Base-by-base conservation (phyloP, 139 green algal genomes). In the Coelastrella sp. region DNA sequence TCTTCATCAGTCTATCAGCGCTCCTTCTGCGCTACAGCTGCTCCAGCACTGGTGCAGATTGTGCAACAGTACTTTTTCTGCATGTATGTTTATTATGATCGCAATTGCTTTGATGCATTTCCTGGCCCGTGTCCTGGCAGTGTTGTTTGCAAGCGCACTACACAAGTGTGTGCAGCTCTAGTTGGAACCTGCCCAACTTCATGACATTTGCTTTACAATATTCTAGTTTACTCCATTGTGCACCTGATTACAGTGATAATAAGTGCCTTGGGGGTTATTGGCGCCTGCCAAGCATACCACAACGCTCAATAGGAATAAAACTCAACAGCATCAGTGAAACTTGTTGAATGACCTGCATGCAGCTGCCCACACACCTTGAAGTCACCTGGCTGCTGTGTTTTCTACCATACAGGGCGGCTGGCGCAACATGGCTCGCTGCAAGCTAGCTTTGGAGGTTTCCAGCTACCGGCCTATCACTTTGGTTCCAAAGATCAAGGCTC, bases 321-420 rank as follows among this genome's bases (percentile, higher is more conserved):
- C 14, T 4, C 65, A 15, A 22, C 15, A 4, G 15, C 14, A 15
- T 73, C 14, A 73, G 1, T 15, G 1, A 1, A 73, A 17, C 14
- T 73, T 15, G 15, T 17, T 17, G 65, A 6, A 15, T 3, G 65
- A 15, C 65, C 15, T 15, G 65, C 65, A 82, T 17, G 4, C 75
- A 82, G 75, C 25, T 1, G 1, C 24, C 24, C 24, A 57, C 75
- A 60, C 56, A 75, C 49, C 15, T 4, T 76, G 19, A 57, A 7
- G 4, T 6, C 25, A 6, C 61, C 25, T 74, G n/a, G 35, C 8
- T 82, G 78, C 61, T 61, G 49, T 49, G n/a, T n/a, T 25, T 68
- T 56, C 19, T 65, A 14, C 0, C 24, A 22, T 73, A 56, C 80
- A 93, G 92, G 93, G 93, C 22, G 93, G 92, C 12, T 95, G 93